These are phyloP conservation scores for Ceratocystis cubensis DNA, from an alignment of 2,329 filamentous ascomycete genomes.

Conservation along the genomic window DNA sequence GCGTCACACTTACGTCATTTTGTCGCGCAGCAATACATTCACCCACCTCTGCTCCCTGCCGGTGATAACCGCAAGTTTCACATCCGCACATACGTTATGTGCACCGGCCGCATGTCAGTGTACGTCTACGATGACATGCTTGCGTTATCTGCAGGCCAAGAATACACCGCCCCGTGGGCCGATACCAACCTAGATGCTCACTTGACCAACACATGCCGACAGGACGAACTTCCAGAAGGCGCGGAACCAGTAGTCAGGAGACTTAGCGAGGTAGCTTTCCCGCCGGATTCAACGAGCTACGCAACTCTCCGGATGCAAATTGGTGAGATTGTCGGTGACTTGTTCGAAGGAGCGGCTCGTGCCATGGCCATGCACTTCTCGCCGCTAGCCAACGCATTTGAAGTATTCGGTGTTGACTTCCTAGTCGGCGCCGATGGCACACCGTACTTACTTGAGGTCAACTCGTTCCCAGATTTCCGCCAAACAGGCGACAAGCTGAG, in stretches of 20 bases:
- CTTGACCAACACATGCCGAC: conserved; percentile 91
- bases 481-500: conserved; percentile 70
- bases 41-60: conserved; percentile 65
- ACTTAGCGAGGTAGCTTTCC: conserved; percentile 55
- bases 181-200: conserved; percentile 52
- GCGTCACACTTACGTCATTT: conserved; percentile 92
- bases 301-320: conserved; percentile 59
- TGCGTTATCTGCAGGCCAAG: conserved; percentile 70
- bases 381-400: conserved; percentile 74
- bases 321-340: conserved; percentile 55
- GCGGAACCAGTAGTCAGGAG: conserved; percentile 48
- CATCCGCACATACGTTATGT: conserved; percentile 81
- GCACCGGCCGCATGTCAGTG: conserved; percentile 62
- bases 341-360: conserved; percentile 76
- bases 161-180: conserved; percentile 55
- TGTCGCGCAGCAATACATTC: conserved; percentile 87
- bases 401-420: conserved; percentile 86
- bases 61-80: conserved; percentile 76
- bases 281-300: conserved; percentile 48
- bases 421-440: conserved; percentile 54
- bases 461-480: conserved; percentile 90
- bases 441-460: conserved; percentile 77
- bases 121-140: conserved; percentile 88
- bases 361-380: conserved; percentile 88
- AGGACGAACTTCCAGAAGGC: conserved; percentile 42